Evolutionary conservation across 805 yeast species (phyloP), one percentile per base, ranked within the genome.

Genomic region (Ogataea nitratoaversa): DNA sequence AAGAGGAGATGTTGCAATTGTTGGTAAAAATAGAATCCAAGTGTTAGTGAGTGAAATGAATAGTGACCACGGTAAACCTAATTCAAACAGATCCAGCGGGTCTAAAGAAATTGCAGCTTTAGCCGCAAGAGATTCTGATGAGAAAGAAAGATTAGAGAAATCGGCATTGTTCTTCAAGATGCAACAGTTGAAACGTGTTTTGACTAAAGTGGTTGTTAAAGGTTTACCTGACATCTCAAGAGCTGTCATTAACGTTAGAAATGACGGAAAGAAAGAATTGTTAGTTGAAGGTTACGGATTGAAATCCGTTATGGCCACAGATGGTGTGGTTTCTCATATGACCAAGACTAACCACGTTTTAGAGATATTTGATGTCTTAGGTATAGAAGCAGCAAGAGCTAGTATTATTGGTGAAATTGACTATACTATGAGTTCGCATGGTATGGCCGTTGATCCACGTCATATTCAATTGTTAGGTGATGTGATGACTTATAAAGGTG

Each of bases 391-490:
- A 2, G 99, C 99, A 1, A 76, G 99, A 62, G 69, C 88, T 0
- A 83, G 95, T 52, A 93, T 93, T 60, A 84, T 93, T 59, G 80
- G 80, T 48, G 99, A 93, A 69, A 93, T 93, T 63, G 95, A 86
- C 59, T 89, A 89, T 60, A 93, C 99, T 40, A 93, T 93, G 99
- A 82, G 95, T 60, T 88, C 89, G 66, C 99, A 93, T 71, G 99
- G 99, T 66, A 93, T 93, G 99, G 87, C 95, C 62, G 97, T 93
- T 36, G 99, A 93, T 72, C 99, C 98, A 46, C 95, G 99, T 72
- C 99, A 93, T 64, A 90, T 95, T 62, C 98, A 93, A 68, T 71
- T 93, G 34, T 70, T 93, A 48, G 99, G 99, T 49, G 99, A 93
- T 65, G 98, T 93, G 36, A 93, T 93, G 99, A 88, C 98, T 0